Base-by-base conservation (phyloP, 164 flowering plant genomes). In the Annona cherimola region DNA sequence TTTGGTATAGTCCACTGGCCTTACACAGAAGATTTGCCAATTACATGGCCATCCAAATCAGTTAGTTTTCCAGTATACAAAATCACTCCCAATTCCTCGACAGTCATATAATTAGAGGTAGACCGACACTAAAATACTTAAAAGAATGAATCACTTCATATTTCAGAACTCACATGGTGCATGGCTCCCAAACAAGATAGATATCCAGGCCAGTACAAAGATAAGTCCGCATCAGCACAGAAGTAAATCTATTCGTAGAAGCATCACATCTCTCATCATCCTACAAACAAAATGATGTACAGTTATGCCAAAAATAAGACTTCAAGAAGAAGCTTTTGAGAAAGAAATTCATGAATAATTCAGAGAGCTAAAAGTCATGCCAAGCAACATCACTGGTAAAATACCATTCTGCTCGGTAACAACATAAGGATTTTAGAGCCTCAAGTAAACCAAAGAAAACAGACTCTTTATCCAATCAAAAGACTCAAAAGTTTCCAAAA, bases 111-210 rank as follows among this genome's bases (percentile, higher is more conserved):
- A 42, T n/a, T 11, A 43, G n/a, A 16, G 12, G 18, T 4, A 40
- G 11, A 41, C 35, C 9, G 26, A 62, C 9, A 7, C 4, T 62
- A 45, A 45, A 62, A 39, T 39, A n/a, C 26, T 19, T 12, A 42
- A 50, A 7, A 6, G 19, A 50, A 39, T 11, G 2, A 7, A 66
- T 18, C 1, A 14, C 41, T 50, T 50, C 14, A 50, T 6, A 50
- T n/a, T 66, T 50, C 42, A 7, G 63, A 72, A 79, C 96, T 88
- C 81, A 91, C 98, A 94, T 89, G 16, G 80, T 60, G 71, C 97
- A 92, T 19, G 98, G 98, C 85, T 94, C 98, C 97, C 97, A 92
- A 50, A 84, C 91, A 65, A 92, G 87, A 77, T 81, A 94, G 68
- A 90, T 88, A 75, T 94, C 98, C 80, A 80, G 89, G 61, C 97